These are phyloP conservation scores for Camelina neglecta DNA, from an alignment of 345 rosid genomes.

Conservation along the genomic window DNA sequence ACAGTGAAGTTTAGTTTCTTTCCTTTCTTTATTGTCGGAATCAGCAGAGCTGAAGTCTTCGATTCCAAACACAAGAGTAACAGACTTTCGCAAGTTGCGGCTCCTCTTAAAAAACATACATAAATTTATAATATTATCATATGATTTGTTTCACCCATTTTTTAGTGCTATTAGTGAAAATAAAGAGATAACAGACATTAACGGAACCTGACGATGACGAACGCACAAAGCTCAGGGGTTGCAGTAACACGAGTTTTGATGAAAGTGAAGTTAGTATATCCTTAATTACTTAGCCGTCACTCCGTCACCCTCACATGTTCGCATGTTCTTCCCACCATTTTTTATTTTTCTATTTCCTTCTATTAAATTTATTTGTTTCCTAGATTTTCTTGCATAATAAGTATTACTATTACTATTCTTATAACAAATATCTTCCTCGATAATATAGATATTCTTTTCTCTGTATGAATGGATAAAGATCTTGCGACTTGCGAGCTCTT, in stretches of 20 bases:
- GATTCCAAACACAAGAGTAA: slow-evolving; percentile 27
- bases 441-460: neutral
- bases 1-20: slow-evolving; percentile 26
- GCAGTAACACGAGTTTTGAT: slow-evolving; percentile 6
- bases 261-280: neutral
- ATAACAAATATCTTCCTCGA: slow-evolving; percentile 30
- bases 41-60: slow-evolving; percentile 37
- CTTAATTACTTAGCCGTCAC: slow-evolving; percentile 31
- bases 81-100: slow-evolving; percentile 45
- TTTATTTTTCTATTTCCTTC: neutral
- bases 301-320: slow-evolving; percentile 41
- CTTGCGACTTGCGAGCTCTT: slow-evolving; percentile 32
- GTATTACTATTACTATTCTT: neutral
- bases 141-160: neutral
- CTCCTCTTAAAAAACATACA: neutral
- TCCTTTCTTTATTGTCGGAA: slow-evolving; percentile 38
- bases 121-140: neutral
- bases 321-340: slow-evolving; percentile 35
- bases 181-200: slow-evolving; percentile 23
- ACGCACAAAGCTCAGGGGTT: slow-evolving; percentile 19
- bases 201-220: slow-evolving; percentile 41
- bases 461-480: slow-evolving; percentile 26
- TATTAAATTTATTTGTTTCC: slow-evolving; percentile 5
- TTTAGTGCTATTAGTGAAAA: neutral
- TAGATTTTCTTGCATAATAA: slow-evolving; percentile 7